Evolutionary conservation across 306 rosid species (phyloP).

Genomic region (Quercus cerris): DNA sequence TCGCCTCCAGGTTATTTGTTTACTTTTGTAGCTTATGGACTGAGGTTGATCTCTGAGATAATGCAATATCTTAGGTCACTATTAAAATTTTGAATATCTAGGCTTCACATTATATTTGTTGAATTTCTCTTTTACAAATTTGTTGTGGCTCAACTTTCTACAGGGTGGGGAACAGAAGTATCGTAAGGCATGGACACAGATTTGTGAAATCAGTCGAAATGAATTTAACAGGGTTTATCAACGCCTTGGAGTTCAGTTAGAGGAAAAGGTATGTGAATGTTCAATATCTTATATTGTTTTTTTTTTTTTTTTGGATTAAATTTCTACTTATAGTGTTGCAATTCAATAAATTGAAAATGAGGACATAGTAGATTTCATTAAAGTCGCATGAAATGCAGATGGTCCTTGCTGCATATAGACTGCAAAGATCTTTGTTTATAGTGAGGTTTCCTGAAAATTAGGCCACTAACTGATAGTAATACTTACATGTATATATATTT

Average conservation of each 20-base stretch:
- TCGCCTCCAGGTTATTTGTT: conserved; percentile 69
- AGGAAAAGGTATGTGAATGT: conserved; percentile 62
- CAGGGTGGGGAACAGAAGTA: conserved; percentile 78
- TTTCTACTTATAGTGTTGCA: neutral
- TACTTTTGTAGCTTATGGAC: neutral
- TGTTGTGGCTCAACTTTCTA: conserved; percentile 5
- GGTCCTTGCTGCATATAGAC: conserved; percentile 12
- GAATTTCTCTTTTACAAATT: neutral
- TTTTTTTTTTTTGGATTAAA: neutral
- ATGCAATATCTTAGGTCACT: neutral
- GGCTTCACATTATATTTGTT: neutral
- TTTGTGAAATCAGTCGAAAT: conserved; percentile 84
- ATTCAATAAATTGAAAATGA: neutral
- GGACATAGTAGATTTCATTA: neutral
- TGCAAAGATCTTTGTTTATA: neutral
- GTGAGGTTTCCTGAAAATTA: neutral
- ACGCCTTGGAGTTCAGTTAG: conserved; percentile 72
- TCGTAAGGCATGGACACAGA: conserved; percentile 75
- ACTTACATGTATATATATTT: neutral
- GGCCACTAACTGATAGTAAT: neutral
- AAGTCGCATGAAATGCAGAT: conserved; percentile 2
- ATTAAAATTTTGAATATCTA: neutral
- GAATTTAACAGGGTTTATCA: conserved; percentile 84
- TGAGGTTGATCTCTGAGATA: conserved; percentile 5
- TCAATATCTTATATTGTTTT: too few species aligned